A percentile compares a stretch with the other conserved stretches of the same genome.
phyloP scores from a whole-genome alignment of 371 early-diverging fungal genomes.

The Coemansia sp. region DNA sequence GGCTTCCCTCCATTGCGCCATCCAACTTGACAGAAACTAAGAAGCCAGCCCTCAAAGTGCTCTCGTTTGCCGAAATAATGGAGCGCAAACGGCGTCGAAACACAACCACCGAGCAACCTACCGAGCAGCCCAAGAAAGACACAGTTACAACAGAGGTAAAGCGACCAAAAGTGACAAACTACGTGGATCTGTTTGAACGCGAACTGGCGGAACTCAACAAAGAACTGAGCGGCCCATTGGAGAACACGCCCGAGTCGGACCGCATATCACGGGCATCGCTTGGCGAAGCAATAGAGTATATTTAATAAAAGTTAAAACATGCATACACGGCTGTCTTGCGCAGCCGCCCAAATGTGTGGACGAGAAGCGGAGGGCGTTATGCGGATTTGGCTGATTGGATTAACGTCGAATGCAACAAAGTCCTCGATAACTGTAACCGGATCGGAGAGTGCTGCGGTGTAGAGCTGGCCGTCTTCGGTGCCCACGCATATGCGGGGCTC shows the following conservation, averaged over 20 bases:
- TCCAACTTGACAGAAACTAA: background rate
- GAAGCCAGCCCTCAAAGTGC: conserved; percentile 22
- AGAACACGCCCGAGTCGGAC: conserved; percentile 29
- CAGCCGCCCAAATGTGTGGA: conserved; percentile 41
- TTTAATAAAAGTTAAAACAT: conserved; percentile 14
- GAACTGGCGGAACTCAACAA: conserved; percentile 25
- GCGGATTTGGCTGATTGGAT: conserved; percentile 41
- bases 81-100: conserved; percentile 37
- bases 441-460: background rate
- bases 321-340: conserved; percentile 21
- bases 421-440: conserved; percentile 30
- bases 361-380: conserved; percentile 10
- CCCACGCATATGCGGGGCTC: conserved; percentile 29
- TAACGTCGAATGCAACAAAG: conserved; percentile 43
- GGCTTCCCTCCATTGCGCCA: background rate
- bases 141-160: conserved; percentile 19
- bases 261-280: conserved; percentile 24
- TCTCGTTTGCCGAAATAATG: conserved; percentile 42
- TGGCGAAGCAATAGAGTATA: background rate
- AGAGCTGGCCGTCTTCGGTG: conserved; percentile 46
- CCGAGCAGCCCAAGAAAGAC: background rate
- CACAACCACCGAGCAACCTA: background rate
- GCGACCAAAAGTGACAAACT: conserved; percentile 18
- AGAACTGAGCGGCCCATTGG: conserved; percentile 36
- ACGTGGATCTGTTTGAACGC: conserved; percentile 34